Evolutionary conservation across 2,329 filamentous ascomycete genomes (phyloP), one percentile per base, ranked within the genome.

Genomic region (Chrysosporium queenslandicum): DNA sequence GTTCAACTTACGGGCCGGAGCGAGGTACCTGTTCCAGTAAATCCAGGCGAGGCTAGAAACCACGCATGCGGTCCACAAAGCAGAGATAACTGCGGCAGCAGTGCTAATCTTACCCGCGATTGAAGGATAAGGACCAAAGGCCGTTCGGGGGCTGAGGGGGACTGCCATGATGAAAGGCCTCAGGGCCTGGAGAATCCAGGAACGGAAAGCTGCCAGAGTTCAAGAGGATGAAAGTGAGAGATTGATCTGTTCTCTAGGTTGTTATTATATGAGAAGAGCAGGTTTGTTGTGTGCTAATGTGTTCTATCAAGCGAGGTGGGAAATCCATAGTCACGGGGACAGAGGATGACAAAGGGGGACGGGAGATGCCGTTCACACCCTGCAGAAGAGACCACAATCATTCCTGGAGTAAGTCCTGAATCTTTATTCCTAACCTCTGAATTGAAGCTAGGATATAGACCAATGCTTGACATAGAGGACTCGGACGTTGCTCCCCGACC

Each of bases 21-120:
- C 18, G 12, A 63, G 55, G 23, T 60, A 42, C 34, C 58, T 58
- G 43, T 63, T 60, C 4, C 46, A 41, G 21, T 60, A 42, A 51
- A 63, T 56, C 53, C 60, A 61, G 41, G 56, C 46, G 23, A 56
- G 50, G 11, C 56, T 60, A 14, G 49, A 52, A 5, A 60, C 30
- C 34, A 64, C 54, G 9, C 60, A 47, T 21, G 57, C 54, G 12
- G 60, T 64, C 61, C 62, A 63, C n/a, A 56, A 43, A 3, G 56
- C 52, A 25, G 59, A 55, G 25, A 61, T 51, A 20, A 47, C 46
- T 27, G 63, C 56, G 47, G 60, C 61, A 21, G 56, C 53, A 37
- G 56, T 54, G 5, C 60, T 59, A 47, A 62, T 58, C 18, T 53
- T 56, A 48, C 63, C n/a, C 9, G 36, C 9, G 4, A 23, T 11